Base-by-base conservation (phyloP, 352 stramenopile species). In the Phytopythium sindhum region DNA sequence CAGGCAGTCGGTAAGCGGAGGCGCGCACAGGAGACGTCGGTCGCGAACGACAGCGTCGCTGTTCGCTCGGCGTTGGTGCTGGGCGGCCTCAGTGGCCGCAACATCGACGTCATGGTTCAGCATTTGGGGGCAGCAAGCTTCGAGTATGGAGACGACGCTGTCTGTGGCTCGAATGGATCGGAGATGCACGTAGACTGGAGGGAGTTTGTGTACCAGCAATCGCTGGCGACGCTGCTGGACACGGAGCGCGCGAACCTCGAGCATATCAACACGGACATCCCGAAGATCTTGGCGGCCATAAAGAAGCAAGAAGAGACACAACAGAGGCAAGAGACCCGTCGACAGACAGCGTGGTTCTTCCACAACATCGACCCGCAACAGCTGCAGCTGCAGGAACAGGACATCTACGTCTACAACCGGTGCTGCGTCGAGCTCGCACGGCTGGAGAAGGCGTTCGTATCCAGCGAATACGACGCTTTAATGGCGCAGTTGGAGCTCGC, bases 341-440 rank as follows among this genome's bases (percentile, higher is more conserved):
- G 52, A 15, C 54, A 31, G 21, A 60, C 65, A 2, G 66, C 62
- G 37, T 80, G 74, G 74, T 64, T 80, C 14, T 64, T 80, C 8
- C 69, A 76, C 29, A 68, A 72, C 14, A 66, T 72, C 1, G 69
- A 80, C 33, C 69, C 74, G 0, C 31, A 47, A 21, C 31, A 72
- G 9, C 60, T 82, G 12, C 65, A 78, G 37, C 61, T 82, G 23
- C 60, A 70, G 11, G 72, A 80, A 2, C 74, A 76, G 58, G 74
- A 82, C 44, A 69, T 58, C 10, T 37, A 71, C 28, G 47, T 80
- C 26, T 82, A 82, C 69, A 80, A 82, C 72, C 79, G 73, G 68
- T 81, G 72, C 53, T 74, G 66, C 19, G 50, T 78, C 1, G 74
- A 82, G 35, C 61, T 82, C 17, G 69, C 74, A 8, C 62, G 74